phyloP scores from a whole-genome alignment of 208 protist genomes.

The Blechomonas ayalai region DNA sequence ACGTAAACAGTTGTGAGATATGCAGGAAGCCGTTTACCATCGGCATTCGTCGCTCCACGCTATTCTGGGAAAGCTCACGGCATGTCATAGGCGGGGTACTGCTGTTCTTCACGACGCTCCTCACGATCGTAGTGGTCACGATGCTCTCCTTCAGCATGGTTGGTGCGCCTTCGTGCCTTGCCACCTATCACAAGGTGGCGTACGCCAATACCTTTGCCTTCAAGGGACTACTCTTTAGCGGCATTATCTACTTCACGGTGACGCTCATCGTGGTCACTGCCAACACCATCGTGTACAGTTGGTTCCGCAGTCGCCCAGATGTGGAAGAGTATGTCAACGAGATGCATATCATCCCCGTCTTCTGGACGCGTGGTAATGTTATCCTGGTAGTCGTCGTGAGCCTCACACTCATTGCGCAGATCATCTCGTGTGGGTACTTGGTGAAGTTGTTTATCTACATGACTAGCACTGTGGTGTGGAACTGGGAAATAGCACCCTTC shows the following conservation, averaged over 20 bases:
- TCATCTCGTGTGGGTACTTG: conserved; percentile 42
- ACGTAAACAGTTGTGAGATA: conserved; percentile 76
- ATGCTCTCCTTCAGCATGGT: conserved; percentile 19
- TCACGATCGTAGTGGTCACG: conserved; percentile 20
- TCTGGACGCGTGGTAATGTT: conserved; percentile 41
- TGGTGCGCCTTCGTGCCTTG: conserved; percentile 51
- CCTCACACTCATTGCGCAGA: conserved; percentile 31
- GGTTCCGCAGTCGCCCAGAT: conserved; percentile 44
- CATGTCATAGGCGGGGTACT: conserved; percentile 20
- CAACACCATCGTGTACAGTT: conserved; percentile 46
- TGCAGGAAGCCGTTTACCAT: conserved; percentile 62
- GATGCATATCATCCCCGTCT: conserved; percentile 43
- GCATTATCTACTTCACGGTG: conserved; percentile 40
- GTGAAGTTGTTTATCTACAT: conserved; percentile 59
- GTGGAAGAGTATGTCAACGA: conserved; percentile 36
- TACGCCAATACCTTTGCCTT: conserved; percentile 53
- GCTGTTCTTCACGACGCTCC: conserved; percentile 26
- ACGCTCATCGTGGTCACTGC: conserved; percentile 36
- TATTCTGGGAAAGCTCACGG: conserved; percentile 37
- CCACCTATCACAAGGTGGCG: conserved; percentile 44
- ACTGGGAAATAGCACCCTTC: conserved; percentile 64
- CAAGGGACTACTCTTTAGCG: conserved; percentile 34
- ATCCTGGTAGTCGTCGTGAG: conserved; percentile 19
- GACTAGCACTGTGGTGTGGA: conserved; percentile 53
- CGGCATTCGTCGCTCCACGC: conserved; percentile 26